Conservation (phyloP, 805 yeast species). For the Candida koratica region DNA sequence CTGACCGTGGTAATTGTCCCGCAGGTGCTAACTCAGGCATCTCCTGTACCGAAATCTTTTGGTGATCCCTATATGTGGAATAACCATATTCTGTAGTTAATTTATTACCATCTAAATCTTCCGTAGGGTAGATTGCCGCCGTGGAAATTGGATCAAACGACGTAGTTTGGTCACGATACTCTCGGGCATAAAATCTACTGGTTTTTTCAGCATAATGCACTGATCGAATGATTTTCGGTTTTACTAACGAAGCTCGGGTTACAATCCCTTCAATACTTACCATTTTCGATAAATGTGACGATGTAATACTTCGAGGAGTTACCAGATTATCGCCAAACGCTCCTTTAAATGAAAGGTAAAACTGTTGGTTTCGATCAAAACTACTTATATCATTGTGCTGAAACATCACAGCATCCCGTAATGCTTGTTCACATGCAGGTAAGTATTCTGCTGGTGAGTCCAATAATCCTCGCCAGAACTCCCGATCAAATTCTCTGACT, state of each 20-base stretch:
- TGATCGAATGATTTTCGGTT: slow-evolving; percentile 87
- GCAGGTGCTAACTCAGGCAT: slow-evolving; percentile 98
- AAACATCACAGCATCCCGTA: slow-evolving; percentile 72
- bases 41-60: slow-evolving; percentile 88
- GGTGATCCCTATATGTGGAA: slow-evolving; percentile 90
- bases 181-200: slow-evolving; percentile 82
- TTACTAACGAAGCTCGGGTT: slow-evolving; percentile 84
- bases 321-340: slow-evolving; percentile 86
- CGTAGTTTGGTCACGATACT: slow-evolving; percentile 89
- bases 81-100: slow-evolving; percentile 88
- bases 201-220: slow-evolving; percentile 90
- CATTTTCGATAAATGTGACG: slow-evolving; percentile 72
- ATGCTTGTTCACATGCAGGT: slow-evolving; percentile 86
- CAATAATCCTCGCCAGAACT: slow-evolving; percentile 73
- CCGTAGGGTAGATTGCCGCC: slow-evolving; percentile 86
- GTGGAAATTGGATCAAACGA: slow-evolving; percentile 81
- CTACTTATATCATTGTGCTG: slow-evolving; percentile 53
- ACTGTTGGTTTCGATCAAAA: slow-evolving; percentile 58
- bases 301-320: slow-evolving; percentile 81
- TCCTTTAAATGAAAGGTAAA: slow-evolving; percentile 79
- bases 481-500: slow-evolving; percentile 74
- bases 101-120: slow-evolving; percentile 87
- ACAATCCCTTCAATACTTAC: slow-evolving; percentile 93
- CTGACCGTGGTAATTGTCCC: slow-evolving; percentile 91
- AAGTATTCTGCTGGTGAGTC: slow-evolving; percentile 76